phyloP scores from a whole-genome alignment of 2,329 filamentous ascomycete species.

The Alternaria sp. region DNA sequence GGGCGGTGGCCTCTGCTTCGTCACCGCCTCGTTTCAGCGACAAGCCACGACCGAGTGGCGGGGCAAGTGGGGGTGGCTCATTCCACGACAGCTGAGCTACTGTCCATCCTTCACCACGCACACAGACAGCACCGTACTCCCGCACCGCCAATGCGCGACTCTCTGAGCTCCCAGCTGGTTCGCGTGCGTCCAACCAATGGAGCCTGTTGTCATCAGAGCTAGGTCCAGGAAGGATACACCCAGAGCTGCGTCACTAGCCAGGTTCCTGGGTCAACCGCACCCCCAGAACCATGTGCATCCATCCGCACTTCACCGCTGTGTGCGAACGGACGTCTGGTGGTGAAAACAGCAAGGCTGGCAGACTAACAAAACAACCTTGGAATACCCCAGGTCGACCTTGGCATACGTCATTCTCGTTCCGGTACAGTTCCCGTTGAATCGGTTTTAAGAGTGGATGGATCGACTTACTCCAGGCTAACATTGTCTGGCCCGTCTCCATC shows the following conservation, averaged over 20 bases:
- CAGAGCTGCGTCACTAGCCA: neutral
- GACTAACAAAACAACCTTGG: conserved; percentile 18
- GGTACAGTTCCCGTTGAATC: neutral
- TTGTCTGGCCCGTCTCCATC: neutral
- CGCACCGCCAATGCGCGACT: neutral
- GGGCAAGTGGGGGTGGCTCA: conserved; percentile 23
- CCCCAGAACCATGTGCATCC: neutral
- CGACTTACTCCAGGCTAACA: neutral
- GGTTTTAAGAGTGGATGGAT: neutral
- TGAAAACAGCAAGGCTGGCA: conserved; percentile 10
- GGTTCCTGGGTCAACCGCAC: neutral
- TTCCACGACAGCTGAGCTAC: neutral
- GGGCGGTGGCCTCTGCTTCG: conserved; percentile 15
- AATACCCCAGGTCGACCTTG: conserved; percentile 17
- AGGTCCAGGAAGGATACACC: neutral
- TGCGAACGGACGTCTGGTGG: neutral
- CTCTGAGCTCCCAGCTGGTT: neutral
- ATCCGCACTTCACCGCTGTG: neutral
- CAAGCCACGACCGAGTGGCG: conserved; percentile 12
- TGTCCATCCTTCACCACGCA: neutral
- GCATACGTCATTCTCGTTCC: conserved; percentile 20
- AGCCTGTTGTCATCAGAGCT: neutral
- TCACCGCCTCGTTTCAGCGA: conserved; percentile 20
- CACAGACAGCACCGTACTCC: neutral
- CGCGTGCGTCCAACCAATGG: neutral